Conservation (phyloP, 768 basidiomycete genomes). For the Inosperma sp. region DNA sequence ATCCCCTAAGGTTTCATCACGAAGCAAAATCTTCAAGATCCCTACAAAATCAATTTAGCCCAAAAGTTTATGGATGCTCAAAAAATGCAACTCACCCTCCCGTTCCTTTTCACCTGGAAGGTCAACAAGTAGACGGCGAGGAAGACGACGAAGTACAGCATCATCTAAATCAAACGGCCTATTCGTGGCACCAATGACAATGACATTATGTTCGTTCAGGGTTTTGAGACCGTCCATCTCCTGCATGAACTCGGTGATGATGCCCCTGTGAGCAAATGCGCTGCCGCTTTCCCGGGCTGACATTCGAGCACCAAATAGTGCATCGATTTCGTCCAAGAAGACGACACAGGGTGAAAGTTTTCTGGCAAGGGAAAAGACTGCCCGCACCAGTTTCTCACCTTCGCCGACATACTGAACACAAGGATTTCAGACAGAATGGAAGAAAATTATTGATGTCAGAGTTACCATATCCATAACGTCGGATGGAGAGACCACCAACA, state of each 20-base stretch:
- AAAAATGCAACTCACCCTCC: conserved; percentile 49
- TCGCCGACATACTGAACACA: conserved; percentile 72
- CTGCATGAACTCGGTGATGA: conserved; percentile 92
- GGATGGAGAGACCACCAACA: conserved; percentile 86
- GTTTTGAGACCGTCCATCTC: conserved; percentile 94
- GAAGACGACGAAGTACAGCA: conserved; percentile 84
- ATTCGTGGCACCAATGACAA: conserved; percentile 94
- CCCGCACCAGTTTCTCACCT: conserved; percentile 85
- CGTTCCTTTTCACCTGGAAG: conserved; percentile 83
- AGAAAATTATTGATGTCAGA: conserved; percentile 18
- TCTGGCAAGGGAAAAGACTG: conserved; percentile 84
- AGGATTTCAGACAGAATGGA: conserved; percentile 4
- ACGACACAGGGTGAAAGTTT: conserved; percentile 86
- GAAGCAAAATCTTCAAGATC: conserved; percentile 81
- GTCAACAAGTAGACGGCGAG: conserved; percentile 83
- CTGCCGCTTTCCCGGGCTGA: conserved; percentile 74
- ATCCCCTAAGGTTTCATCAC: conserved; percentile 66
- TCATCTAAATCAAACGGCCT: conserved; percentile 88
- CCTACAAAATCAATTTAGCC: conserved; percentile 43
- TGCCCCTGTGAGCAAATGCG: conserved; percentile 77
- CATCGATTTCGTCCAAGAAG: conserved; percentile 93
- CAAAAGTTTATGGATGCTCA: conserved; percentile 9
- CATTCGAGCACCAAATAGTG: conserved; percentile 82
- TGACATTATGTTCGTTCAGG: conserved; percentile 72
- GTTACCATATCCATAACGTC: conserved; percentile 99